phyloP scores from a whole-genome alignment of 2,329 filamentous ascomycete genomes.

The Fonsecaea multimorphosa region DNA sequence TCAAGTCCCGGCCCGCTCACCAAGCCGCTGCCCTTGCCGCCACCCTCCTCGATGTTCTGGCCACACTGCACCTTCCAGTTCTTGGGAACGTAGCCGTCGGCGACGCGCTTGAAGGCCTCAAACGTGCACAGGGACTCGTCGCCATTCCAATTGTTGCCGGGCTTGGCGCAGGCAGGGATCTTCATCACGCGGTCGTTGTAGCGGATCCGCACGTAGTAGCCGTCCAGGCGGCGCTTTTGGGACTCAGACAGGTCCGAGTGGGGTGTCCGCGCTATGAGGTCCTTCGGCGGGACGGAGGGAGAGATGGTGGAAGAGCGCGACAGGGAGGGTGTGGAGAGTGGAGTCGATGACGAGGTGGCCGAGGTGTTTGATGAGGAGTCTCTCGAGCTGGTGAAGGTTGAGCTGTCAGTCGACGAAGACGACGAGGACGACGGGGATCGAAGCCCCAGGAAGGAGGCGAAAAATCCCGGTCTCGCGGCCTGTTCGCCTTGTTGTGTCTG shows the following conservation, averaged over 20 bases:
- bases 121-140: constrained; percentile 91
- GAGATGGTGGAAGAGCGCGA: constrained; percentile 29
- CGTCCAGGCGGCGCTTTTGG: constrained; percentile 68
- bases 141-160: constrained; percentile 82
- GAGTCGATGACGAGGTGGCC: constrained; percentile 25
- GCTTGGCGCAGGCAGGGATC: constrained; percentile 77
- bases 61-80: constrained; percentile 74
- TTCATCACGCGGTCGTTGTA: constrained; percentile 87
- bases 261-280: constrained; percentile 65
- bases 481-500: neutral
- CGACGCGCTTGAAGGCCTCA: constrained; percentile 87
- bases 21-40: neutral
- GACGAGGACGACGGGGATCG: constrained; percentile 41
- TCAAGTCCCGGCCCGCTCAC: constrained; percentile 23
- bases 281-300: constrained; percentile 27
- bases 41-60: constrained; percentile 57
- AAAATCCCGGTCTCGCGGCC: constrained; percentile 30
- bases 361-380: constrained; percentile 20
- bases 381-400: neutral
- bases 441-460: constrained; percentile 40
- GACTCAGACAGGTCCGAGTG: constrained; percentile 60
- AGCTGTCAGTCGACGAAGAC: no score
- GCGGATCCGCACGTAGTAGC: constrained; percentile 85
- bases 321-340: constrained; percentile 37
- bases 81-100: constrained; percentile 84